phyloP scores from a whole-genome alignment of 2,329 filamentous ascomycete species.

The Cordyceps tenuipes region DNA sequence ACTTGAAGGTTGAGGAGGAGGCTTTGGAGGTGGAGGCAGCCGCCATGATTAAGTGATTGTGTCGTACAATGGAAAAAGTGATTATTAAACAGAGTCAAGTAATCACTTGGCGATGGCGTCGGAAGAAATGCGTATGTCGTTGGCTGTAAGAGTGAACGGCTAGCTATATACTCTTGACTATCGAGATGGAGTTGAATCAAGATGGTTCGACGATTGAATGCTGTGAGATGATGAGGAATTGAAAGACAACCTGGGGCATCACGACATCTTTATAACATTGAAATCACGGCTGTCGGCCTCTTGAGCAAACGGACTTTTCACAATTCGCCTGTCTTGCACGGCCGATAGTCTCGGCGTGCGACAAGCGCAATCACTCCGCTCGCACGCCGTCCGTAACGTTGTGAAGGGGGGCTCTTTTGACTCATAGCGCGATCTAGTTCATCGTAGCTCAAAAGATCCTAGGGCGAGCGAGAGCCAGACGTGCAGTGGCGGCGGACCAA shows the following conservation, averaged over 20 bases:
- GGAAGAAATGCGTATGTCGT: not conserved
- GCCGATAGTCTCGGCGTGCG: not conserved
- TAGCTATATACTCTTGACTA: not conserved
- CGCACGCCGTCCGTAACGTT: not conserved
- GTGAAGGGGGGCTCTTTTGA: not conserved
- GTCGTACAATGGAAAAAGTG: not conserved
- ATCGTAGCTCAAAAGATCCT: not conserved
- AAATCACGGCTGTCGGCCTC: slow-evolving; percentile 1
- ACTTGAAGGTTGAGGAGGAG: not conserved
- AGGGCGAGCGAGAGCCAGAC: slow-evolving; percentile 2
- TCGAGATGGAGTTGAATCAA: not conserved
- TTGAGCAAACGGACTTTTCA: not conserved
- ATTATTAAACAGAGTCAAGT: not conserved
- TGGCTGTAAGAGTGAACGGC: not conserved
- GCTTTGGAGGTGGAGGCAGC: not conserved
- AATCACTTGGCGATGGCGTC: not conserved
- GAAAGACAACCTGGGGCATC: not conserved
- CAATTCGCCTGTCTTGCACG: not conserved
- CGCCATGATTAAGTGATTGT: not conserved
- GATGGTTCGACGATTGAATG: not conserved
- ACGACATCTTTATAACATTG: not conserved
- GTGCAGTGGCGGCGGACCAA: not conserved
- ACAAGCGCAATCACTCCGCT: not conserved
- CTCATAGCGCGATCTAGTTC: not conserved
- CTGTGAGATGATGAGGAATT: not conserved